phyloP scores from a whole-genome alignment of 2,329 filamentous ascomycete genomes.

The Stemphylium vesicarium region DNA sequence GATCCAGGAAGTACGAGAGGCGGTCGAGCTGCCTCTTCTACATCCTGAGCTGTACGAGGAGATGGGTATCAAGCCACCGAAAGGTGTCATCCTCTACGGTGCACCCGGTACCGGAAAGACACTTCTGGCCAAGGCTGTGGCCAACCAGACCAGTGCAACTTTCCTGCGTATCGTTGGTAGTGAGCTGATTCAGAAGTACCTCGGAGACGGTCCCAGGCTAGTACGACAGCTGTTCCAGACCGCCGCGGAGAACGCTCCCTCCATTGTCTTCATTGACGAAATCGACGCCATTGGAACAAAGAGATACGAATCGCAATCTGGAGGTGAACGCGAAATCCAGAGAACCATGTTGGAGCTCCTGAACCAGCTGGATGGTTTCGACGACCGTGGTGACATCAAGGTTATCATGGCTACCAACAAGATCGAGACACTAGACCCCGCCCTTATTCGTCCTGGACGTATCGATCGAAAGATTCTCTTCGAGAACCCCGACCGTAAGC shows the following conservation, averaged over 20 bases:
- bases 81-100: constrained; percentile 98
- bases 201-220: constrained; percentile 91
- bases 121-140: constrained; percentile 92
- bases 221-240: constrained; percentile 97
- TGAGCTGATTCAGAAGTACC: constrained; percentile 97
- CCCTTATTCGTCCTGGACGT: constrained; percentile 93
- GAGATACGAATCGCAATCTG: constrained; percentile 96
- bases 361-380: constrained; percentile 98
- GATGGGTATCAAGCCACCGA: constrained; percentile 99
- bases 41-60: constrained; percentile 98
- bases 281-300: constrained; percentile 99
- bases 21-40: constrained; percentile 90
- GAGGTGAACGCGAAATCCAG: constrained; percentile 96
- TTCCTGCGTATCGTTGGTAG: constrained; percentile 97
- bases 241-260: constrained; percentile 92
- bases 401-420: constrained; percentile 99
- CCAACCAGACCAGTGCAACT: constrained; percentile 98
- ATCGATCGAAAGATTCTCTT: constrained; percentile 97
- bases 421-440: constrained; percentile 96
- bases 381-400: constrained; percentile 98
- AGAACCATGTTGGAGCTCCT: constrained; percentile 98
- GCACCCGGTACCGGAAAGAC: constrained; percentile 97
- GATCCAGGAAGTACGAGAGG: constrained; percentile 97
- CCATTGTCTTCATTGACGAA: constrained; percentile 98
- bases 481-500: constrained; percentile 72